Evolutionary conservation across 495 filamentous ascomycete genomes (phyloP), one percentile per base, ranked within the genome.

Genomic region (Penicillium argentinense): DNA sequence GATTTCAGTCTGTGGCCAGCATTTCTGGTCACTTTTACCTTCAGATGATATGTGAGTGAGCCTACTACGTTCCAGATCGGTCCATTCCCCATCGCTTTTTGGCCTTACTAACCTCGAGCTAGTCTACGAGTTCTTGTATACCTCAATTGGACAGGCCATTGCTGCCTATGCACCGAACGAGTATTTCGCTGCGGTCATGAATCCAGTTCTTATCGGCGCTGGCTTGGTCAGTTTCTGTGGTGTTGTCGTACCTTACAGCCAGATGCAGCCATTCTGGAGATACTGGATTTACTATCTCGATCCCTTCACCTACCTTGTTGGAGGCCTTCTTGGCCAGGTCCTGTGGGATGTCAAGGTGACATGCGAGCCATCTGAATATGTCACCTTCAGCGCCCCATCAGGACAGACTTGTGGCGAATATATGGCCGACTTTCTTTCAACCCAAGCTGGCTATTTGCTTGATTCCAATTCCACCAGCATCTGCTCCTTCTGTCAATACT

Each of bases 341-440:
- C 57, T 67, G 22, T 75, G 63, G 62, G 65, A 67, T 23, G 60
- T 65, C 16, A 45, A 66, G 19, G 86, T 91, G 0, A 47, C 70
- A 8, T 92, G 88, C 57, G 54, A 64, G 4, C 42, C 66, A 0
- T 49, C 54, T 1, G 88, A 92, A 56, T 73, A 80, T 18, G 80
- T 84, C 48, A 53, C 44, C 0, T 91, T 92, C 66, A 66, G 54
- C 0, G 75, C 84, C 3, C 87, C 87, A 0, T 38, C 42, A 23
- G 83, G 80, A 1, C 72, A 83, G 53, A 82, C 73, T 0, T 92
- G 88, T 53, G 86, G 81, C 13, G 73, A 82, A 49, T 95, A 90
- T 54, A 64, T 89, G 64, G 45, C 56, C 12, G 39, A 68, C 7
- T 89, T 85, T 51, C 75, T 80, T 2, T 38, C 51, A 0, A 46